A percentile compares a stretch with the other conserved stretches of the same genome.
Evolutionary conservation across 768 basidiomycete genomes (phyloP).

Genomic region (Strobilomyces echinocephalus): DNA sequence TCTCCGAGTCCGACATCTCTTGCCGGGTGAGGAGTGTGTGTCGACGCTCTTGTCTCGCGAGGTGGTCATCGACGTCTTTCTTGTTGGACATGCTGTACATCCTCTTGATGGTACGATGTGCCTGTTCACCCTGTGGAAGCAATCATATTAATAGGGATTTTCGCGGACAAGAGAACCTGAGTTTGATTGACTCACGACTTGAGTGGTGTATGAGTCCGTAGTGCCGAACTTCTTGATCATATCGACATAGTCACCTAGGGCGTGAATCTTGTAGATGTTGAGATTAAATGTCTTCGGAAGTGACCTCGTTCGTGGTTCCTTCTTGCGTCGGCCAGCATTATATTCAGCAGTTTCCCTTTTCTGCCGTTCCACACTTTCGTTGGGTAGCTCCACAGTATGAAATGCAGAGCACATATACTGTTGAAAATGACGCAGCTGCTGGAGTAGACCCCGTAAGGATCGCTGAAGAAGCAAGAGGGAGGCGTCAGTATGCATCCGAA

Average conservation of each 20-base stretch:
- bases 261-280: background rate
- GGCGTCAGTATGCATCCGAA: background rate
- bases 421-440: background rate
- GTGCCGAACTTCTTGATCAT: background rate
- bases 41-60: background rate
- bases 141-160: background rate
- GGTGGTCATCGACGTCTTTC: background rate
- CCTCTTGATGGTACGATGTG: background rate
- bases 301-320: background rate
- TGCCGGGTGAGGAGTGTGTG: constrained; percentile 1
- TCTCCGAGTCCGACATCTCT: background rate
- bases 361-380: background rate
- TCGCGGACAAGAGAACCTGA: background rate
- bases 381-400: background rate
- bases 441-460: background rate
- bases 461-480: background rate
- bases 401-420: background rate
- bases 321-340: background rate
- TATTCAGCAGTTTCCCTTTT: background rate
- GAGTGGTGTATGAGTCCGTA: background rate
- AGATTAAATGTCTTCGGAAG: background rate
- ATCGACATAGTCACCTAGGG: background rate
- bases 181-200: background rate
- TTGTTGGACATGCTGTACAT: background rate
- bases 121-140: background rate